phyloP scores from a whole-genome alignment of 2,329 filamentous ascomycete species.

The Sporothrix phasma region DNA sequence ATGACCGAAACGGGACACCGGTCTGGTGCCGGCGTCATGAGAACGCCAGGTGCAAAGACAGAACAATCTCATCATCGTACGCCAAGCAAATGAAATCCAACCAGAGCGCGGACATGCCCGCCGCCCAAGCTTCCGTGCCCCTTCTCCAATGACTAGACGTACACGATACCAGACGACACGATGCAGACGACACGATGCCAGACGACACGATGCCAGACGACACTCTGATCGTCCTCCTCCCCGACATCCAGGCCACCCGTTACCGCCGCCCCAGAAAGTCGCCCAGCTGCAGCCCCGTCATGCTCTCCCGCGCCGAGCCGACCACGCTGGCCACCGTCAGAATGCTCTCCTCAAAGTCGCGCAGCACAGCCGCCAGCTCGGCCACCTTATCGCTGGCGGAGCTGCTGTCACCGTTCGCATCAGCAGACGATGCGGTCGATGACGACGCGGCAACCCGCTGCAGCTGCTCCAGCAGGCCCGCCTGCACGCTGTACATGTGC shows the following conservation, averaged over 20 bases:
- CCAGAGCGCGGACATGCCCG: background rate
- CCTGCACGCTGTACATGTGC: slow-evolving; percentile 54
- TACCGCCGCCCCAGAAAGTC: slow-evolving; percentile 31
- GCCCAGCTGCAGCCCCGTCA: slow-evolving; percentile 48
- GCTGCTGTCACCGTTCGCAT: slow-evolving; percentile 27
- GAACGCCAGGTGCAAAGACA: background rate
- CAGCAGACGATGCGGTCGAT: background rate
- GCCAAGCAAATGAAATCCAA: background rate
- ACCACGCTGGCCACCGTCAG: slow-evolving; percentile 52
- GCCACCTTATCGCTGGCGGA: slow-evolving; percentile 36
- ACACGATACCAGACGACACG: background rate
- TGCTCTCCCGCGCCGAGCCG: slow-evolving; percentile 48
- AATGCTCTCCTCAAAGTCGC: slow-evolving; percentile 56
- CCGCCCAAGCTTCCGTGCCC: background rate
- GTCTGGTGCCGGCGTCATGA: background rate
- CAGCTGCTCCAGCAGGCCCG: slow-evolving; percentile 48
- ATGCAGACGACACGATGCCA: background rate
- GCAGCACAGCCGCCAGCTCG: slow-evolving; percentile 48
- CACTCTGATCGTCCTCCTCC: background rate
- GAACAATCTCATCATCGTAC: background rate
- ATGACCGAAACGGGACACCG: background rate
- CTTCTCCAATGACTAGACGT: background rate
- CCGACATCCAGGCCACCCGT: background rate
- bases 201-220: background rate
- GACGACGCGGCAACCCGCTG: slow-evolving; percentile 33